Percentiles rank a stretch among this genome's conserved stretches.
Evolutionary conservation across 2,329 filamentous ascomycete genomes (phyloP).

Genomic region (Parastagonospora avenae): DNA sequence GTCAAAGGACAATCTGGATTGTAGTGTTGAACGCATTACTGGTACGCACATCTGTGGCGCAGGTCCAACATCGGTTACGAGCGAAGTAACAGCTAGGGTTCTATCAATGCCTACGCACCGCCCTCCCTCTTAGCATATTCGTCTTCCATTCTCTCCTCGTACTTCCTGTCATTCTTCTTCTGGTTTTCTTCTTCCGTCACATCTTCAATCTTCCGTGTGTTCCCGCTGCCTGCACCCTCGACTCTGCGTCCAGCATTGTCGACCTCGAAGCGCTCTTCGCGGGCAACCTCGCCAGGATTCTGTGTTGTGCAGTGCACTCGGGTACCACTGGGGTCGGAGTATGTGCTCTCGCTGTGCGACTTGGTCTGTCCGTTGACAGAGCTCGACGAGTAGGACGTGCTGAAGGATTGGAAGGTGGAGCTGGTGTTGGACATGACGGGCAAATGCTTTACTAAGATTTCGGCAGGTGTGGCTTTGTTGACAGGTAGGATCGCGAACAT

Average conservation of each 20-base stretch:
- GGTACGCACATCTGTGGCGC: too few species aligned
- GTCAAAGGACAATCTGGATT: too few species aligned
- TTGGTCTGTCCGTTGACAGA: slow-evolving; percentile 37
- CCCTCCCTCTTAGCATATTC: slow-evolving; percentile 54
- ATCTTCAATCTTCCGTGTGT: slow-evolving; percentile 33
- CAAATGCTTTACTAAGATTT: neutral
- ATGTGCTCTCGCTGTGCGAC: slow-evolving; percentile 29
- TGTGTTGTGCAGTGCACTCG: slow-evolving; percentile 31
- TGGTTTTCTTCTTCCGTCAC: slow-evolving; percentile 43
- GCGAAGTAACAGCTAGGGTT: too few species aligned
- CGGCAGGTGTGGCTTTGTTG: neutral
- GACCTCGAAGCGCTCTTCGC: slow-evolving; percentile 32
- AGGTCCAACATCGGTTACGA: too few species aligned
- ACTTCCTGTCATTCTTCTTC: slow-evolving; percentile 43
- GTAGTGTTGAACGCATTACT: too few species aligned
- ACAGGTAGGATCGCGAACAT: too few species aligned
- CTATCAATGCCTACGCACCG: slow-evolving; percentile 36
- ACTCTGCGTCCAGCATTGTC: slow-evolving; percentile 28
- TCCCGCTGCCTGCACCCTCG: slow-evolving; percentile 7
- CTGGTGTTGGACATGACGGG: slow-evolving; percentile 6
- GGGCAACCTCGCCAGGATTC: slow-evolving; percentile 29
- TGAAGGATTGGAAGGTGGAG: slow-evolving; percentile 34
- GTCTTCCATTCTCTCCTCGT: slow-evolving; percentile 50
- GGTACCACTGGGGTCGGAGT: slow-evolving; percentile 37
- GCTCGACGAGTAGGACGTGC: slow-evolving; percentile 27